Conservation (phyloP, 2,329 filamentous ascomycete genomes). For the Cladosporium sp. region DNA sequence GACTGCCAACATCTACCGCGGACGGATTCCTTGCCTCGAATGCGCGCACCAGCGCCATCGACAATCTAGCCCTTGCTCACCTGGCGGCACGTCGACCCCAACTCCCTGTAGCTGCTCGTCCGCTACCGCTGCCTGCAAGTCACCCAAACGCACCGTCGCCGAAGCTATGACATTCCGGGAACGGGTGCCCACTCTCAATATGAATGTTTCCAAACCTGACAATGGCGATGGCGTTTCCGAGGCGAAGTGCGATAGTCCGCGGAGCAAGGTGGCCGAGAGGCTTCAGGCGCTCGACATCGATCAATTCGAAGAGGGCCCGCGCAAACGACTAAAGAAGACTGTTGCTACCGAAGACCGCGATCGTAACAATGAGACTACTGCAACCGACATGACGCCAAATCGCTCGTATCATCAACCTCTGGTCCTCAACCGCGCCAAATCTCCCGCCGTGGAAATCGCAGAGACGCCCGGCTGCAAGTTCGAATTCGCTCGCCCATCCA, state of each 20-base stretch:
- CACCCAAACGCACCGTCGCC: conserved; percentile 9
- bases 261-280: conserved; percentile 24
- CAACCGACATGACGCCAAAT: neutral
- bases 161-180: conserved; percentile 9
- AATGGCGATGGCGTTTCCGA: neutral
- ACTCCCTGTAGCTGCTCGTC: neutral
- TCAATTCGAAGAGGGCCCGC: conserved; percentile 1
- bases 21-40: neutral
- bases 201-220: conserved; percentile 2
- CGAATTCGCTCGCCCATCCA: conserved; percentile 12
- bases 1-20: too few species aligned
- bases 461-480: conserved; percentile 18
- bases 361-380: neutral
- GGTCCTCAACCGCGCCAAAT: neutral
- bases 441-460: conserved; percentile 13
- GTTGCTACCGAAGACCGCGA: neutral
- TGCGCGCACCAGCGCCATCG: neutral
- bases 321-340: conserved; percentile 4
- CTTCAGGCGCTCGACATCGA: conserved; percentile 19
- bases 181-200: conserved; percentile 5
- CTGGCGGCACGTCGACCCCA: conserved; percentile 1
- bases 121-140: neutral
- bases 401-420: neutral
- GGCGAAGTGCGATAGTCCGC: conserved; percentile 21
- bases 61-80: neutral